A percentile compares a stretch with the other conserved stretches of the same genome.
phyloP scores from a whole-genome alignment of 176 grass and related monocot genomes.

The Otatea glauca region DNA sequence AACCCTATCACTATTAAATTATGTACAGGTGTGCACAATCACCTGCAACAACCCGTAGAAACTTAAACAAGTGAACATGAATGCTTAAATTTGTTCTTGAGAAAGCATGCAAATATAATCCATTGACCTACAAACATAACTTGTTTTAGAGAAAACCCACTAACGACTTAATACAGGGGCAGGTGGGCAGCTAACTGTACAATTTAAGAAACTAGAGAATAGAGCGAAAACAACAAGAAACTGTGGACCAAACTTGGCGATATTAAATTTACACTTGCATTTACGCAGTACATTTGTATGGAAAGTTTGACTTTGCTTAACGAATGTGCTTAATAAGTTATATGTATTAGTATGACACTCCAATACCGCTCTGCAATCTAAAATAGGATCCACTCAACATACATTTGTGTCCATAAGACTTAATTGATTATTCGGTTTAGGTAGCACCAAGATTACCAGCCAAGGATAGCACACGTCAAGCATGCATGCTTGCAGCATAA shows the following conservation, averaged over 20 bases:
- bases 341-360: background rate
- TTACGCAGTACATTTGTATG: background rate
- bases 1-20: background rate
- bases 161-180: background rate
- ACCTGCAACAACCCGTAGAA: background rate
- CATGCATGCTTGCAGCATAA: background rate
- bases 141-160: background rate
- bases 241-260: background rate
- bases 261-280: background rate
- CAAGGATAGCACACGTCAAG: constrained; percentile 1
- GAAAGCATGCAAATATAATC: background rate
- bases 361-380: background rate
- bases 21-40: background rate
- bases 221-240: background rate
- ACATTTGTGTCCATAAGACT: background rate
- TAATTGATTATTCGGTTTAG: background rate
- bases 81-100: background rate
- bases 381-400: background rate
- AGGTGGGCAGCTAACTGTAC: background rate
- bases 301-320: background rate
- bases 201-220: background rate
- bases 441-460: background rate
- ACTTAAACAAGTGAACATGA: background rate
- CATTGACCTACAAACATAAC: background rate
- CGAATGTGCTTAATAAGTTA: background rate